Evolutionary conservation across 306 rosid genomes (phyloP), one percentile per base, ranked within the genome.

Genomic region (Prunus kanzakura): DNA sequence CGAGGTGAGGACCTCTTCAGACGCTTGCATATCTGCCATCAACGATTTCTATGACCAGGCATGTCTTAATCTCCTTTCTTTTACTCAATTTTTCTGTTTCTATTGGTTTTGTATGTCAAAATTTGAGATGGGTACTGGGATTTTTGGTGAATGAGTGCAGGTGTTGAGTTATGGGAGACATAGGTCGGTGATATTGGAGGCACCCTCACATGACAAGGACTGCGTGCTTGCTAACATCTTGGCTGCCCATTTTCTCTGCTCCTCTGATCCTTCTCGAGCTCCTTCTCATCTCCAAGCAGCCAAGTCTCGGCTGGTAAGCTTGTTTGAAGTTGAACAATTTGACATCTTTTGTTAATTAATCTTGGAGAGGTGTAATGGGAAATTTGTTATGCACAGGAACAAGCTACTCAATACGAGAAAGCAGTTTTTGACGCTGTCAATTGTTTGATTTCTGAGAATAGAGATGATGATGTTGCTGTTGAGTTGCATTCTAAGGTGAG

Each of bases 201-300:
- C 97, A 12, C 78, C 82, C 8, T 76, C 29, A 0, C 90, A 87
- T 78, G 98, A 95, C 68, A 79, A 79, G 43, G 72, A 82, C 63
- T 95, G 97, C 73, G 93, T 92, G 32, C 84, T 95, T 77, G 98
- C 98, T 3, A 95, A 92, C 85, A 81, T 88, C 45, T 87, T 89
- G 77, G 96, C 86, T 50, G 93, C 92, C 11, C 82, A 81, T 79
- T 87, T 65, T 68, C 86, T 90, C 68, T 60, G 29, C 73, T 87
- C 88, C 14, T 82, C 91, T 14, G 79, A 71, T 78, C 85, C 87
- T 85, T 89, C 90, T 2, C 80, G 79, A 65, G 92, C 88, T 88
- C 41, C 30, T 64, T 16, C 73, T 64, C 79, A 74, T 83, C 86
- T 95, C 62, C 72, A 80, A 57, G 84, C 92, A 3, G 97, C 99